These are phyloP conservation scores for Acacia acuminata DNA, from an alignment of 306 rosid genomes.

Conservation along the genomic window DNA sequence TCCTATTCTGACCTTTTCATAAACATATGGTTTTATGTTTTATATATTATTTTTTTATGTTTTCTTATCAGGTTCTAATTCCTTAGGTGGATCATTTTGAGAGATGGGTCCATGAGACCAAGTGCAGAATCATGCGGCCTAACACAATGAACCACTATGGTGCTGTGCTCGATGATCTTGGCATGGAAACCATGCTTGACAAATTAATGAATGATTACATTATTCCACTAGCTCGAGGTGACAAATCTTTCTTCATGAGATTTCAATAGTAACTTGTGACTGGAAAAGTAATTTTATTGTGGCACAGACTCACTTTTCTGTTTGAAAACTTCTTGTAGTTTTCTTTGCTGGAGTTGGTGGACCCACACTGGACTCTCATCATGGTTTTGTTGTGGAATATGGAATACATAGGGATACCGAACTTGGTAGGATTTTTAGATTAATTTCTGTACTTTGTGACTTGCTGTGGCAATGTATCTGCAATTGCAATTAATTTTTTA, in stretches of 20 bases:
- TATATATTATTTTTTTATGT: slow-evolving; percentile 38
- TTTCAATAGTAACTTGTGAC: slow-evolving; percentile 15
- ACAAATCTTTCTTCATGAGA: slow-evolving; percentile 9
- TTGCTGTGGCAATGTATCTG: not conserved
- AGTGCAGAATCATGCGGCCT: slow-evolving; percentile 86
- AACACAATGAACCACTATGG: slow-evolving; percentile 91
- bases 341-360: slow-evolving; percentile 90
- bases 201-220: slow-evolving; percentile 77
- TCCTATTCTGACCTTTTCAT: slow-evolving; percentile 35
- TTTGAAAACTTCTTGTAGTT: slow-evolving; percentile 55
- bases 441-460: slow-evolving; percentile 10
- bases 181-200: slow-evolving; percentile 80
- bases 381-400: slow-evolving; percentile 94
- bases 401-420: slow-evolving; percentile 85
- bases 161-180: slow-evolving; percentile 96
- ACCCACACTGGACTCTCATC: slow-evolving; percentile 90
- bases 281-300: slow-evolving; percentile 12
- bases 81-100: slow-evolving; percentile 92
- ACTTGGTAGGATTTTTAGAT: slow-evolving; percentile 67
- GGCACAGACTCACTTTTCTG: slow-evolving; percentile 34
- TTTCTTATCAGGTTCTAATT: slow-evolving; percentile 65
- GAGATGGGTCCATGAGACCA: slow-evolving; percentile 80
- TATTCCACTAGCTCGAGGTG: slow-evolving; percentile 77
- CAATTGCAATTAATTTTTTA: not conserved
- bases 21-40: slow-evolving; percentile 14